phyloP scores from a whole-genome alignment of 345 rosid species.

The Pistacia vera region DNA sequence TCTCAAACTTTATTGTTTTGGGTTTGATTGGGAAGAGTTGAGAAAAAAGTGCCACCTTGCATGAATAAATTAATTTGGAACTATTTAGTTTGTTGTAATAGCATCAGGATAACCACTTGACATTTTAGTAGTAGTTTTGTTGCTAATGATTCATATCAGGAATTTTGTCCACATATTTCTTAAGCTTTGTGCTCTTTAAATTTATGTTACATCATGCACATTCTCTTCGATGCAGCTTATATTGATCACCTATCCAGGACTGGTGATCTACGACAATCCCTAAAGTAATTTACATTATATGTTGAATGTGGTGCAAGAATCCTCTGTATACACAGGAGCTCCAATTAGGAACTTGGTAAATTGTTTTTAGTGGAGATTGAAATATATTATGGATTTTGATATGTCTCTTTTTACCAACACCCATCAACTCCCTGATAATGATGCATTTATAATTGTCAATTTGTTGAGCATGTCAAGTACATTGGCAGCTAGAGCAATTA shows the following conservation, averaged over 20 bases:
- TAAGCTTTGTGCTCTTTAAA: no score
- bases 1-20: neutral
- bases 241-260: conserved; percentile 90
- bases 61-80: neutral
- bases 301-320: conserved; percentile 83
- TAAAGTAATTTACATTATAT: conserved; percentile 86
- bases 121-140: neutral
- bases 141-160: neutral
- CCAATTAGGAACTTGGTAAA: conserved; percentile 59
- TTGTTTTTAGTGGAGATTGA: neutral
- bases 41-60: neutral
- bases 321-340: conserved; percentile 76
- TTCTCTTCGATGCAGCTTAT: conserved; percentile 52
- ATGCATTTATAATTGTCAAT: neutral
- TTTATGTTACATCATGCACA: neutral
- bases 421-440: neutral
- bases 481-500: neutral
- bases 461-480: neutral
- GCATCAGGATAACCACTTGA: neutral
- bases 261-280: conserved; percentile 79
- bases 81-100: neutral
- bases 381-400: neutral
- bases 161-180: neutral
- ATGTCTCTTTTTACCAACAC: neutral
- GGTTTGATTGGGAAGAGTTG: neutral